Evolutionary conservation across 2,329 filamentous ascomycete genomes (phyloP).

Genomic region (Aureobasidium melanogenum): DNA sequence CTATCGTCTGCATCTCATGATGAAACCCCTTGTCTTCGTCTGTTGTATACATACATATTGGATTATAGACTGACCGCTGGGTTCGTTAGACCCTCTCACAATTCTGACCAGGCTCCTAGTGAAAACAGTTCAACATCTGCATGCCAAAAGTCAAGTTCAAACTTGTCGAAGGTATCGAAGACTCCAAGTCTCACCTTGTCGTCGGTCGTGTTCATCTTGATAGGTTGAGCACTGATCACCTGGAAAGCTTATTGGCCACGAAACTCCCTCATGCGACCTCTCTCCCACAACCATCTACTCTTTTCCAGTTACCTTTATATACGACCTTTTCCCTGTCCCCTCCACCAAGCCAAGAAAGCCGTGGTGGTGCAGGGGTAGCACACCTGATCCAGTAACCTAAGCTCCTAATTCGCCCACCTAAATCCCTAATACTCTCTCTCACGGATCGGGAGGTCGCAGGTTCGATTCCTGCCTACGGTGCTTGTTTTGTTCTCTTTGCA

Average conservation of each 20-base stretch:
- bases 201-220: not conserved
- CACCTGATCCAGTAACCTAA: not conserved
- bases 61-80: not conserved
- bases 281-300: not conserved
- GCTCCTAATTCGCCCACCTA: not conserved
- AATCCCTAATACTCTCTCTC: not conserved
- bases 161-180: not conserved
- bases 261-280: not conserved
- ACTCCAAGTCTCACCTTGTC: not conserved
- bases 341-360: not conserved
- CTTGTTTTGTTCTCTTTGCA: not conserved
- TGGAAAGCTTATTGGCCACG: not conserved
- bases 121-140: not conserved
- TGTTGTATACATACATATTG: not conserved
- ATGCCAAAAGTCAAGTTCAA: not conserved
- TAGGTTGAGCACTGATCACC: not conserved
- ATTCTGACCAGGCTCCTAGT: not conserved
- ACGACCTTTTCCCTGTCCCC: not conserved
- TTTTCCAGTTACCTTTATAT: not conserved
- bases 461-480: not conserved
- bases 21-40: not conserved
- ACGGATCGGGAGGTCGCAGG: not conserved
- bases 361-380: conserved; percentile 1
- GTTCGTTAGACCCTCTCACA: not conserved
- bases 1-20: not conserved